Base-by-base conservation (phyloP, 108 stramenopile genomes). In the Cyclotella kingstonii region DNA sequence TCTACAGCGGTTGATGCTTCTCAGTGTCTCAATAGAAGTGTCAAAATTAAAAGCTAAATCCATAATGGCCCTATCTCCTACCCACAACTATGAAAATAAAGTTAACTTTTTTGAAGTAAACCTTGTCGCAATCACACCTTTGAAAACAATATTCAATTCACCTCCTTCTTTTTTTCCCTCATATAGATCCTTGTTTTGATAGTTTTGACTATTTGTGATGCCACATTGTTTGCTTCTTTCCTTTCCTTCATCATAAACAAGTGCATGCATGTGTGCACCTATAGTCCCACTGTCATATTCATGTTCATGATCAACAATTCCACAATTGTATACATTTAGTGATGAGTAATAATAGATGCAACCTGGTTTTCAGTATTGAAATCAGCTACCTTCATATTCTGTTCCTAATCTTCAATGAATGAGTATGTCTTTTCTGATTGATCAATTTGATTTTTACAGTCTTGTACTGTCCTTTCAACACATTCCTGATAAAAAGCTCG, bases 331-430 rank as follows among this genome's bases (percentile, higher is more conserved):
- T 19, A 40, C 38, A 14, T 3, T 55, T 11, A 55, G 22, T 7
- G 38, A 39, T 7, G 54, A 38, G 40, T 22, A 55, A 23, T 55
- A 55, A 55, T 55, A 55, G 3, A 39, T 40, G 9, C 2, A 3
- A 0, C 55, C 55, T 26, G 39, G 22, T 17, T 56, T 34, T 56
- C 55, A n/a, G 41, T 5, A 1, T 27, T 41, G 11, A 40, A 42
- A 42, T 10, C 1, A 11, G 55, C 39, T 5, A 40, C n/a, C 8
- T 56, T 39, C 36, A 56, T 42, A 9, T 56, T 56, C 15, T 41
- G 55, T 40, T 31, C 39, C 25, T 3, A 41, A 6, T 41, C 55
- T 27, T 40, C 23, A 27, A 25, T 26, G n/a, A 26, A 23, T 9
- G 1, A 3, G 12, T 10, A 41, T 2, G 2, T 12, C 8, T 3